A percentile compares a stretch with the other conserved stretches of the same genome.
Conservation (phyloP, 1,284 basidiomycete species). For the Gymnopus androsaceus region DNA sequence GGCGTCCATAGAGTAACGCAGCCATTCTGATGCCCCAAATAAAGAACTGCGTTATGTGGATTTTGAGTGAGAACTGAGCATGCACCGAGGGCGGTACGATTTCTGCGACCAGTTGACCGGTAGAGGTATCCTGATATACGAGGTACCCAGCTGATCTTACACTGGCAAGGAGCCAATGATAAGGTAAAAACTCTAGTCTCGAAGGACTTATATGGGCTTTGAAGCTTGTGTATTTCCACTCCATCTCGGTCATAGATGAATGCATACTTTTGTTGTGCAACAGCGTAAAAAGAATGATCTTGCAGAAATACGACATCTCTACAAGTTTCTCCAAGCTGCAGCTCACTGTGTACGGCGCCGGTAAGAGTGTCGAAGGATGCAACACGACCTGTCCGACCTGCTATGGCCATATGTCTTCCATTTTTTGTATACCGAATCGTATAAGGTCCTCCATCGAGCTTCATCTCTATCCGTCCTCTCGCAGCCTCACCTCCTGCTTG, state of each 20-base stretch:
- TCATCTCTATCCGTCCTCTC: slow-evolving; percentile 77
- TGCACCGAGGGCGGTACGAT: slow-evolving; percentile 89
- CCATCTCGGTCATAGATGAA: slow-evolving; percentile 97
- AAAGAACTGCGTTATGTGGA: slow-evolving; percentile 87
- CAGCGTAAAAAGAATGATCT: slow-evolving; percentile 90
- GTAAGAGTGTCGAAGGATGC: slow-evolving; percentile 96
- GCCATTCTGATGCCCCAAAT: slow-evolving; percentile 92
- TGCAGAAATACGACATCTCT: slow-evolving; percentile 92
- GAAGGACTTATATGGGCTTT: slow-evolving; percentile 90
- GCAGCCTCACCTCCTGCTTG: slow-evolving; percentile 76
- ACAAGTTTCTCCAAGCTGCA: slow-evolving; percentile 88
- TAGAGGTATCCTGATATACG: slow-evolving; percentile 97
- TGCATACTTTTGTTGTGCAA: slow-evolving; percentile 95
- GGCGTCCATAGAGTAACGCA: slow-evolving; percentile 96
- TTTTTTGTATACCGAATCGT: slow-evolving; percentile 85
- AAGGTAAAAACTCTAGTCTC: slow-evolving; percentile 90
- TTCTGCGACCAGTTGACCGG: slow-evolving; percentile 84
- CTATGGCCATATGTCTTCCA: slow-evolving; percentile 86
- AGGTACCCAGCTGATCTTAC: slow-evolving; percentile 88
- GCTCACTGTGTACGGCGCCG: slow-evolving; percentile 83
- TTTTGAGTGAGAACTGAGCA: slow-evolving; percentile 92
- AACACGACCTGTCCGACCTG: slow-evolving; percentile 84
- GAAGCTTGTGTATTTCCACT: slow-evolving; percentile 87
- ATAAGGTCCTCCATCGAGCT: slow-evolving; percentile 88
- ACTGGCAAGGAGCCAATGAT: slow-evolving; percentile 91